Conservation (phyloP, 2,329 filamentous ascomycete species). For the Talaromyces marneffei region DNA sequence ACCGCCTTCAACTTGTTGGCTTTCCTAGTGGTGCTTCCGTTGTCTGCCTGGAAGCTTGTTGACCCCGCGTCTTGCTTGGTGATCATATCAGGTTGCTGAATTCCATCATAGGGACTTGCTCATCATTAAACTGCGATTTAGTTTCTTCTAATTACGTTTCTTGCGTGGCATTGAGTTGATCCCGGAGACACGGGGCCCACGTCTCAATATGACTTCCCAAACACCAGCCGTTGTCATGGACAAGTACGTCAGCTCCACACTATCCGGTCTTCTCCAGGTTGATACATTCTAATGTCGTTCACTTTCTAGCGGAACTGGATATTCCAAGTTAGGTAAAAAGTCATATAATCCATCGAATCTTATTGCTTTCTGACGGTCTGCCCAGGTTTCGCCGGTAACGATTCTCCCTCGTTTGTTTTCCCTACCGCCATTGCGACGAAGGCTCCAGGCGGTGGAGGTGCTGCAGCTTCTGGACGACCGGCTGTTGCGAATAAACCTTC, state of each 20-base stretch:
- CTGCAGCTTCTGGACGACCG: constrained; percentile 79
- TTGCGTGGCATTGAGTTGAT: constrained; percentile 5
- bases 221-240: constrained; percentile 99
- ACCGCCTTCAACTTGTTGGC: constrained; percentile 8
- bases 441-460: constrained; percentile 62
- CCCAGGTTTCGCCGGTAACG: constrained; percentile 94
- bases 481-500: constrained; percentile 91
- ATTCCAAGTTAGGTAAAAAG: constrained; percentile 85
- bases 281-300: constrained; percentile 33
- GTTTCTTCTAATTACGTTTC: background rate
- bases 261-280: constrained; percentile 15
- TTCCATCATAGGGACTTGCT: background rate
- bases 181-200: constrained; percentile 1
- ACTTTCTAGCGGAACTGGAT: constrained; percentile 81
- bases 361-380: constrained; percentile 32
- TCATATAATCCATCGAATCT: constrained; percentile 8
- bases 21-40: constrained; percentile 3
- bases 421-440: constrained; percentile 98
- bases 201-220: constrained; percentile 77
- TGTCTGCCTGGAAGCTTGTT: constrained; percentile 9
- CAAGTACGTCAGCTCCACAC: constrained; percentile 67
- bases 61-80: constrained; percentile 7
- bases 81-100: background rate
- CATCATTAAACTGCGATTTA: background rate
- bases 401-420: constrained; percentile 98